These are phyloP conservation scores for Erucastrum elatum DNA, from an alignment of 345 rosid genomes.

Conservation along the genomic window DNA sequence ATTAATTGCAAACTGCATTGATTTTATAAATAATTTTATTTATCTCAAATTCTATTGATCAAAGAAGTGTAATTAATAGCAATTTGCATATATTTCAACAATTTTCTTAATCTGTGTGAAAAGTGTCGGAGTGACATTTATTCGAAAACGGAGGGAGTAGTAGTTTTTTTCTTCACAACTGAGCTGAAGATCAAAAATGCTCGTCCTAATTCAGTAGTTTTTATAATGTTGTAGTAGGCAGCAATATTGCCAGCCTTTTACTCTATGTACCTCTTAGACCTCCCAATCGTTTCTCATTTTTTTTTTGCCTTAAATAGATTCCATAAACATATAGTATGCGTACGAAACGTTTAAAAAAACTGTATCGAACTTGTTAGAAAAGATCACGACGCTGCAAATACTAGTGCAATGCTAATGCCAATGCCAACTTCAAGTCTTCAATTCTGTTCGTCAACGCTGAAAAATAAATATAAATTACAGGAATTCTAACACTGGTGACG, in stretches of 20 bases:
- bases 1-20: too few relatives aligned
- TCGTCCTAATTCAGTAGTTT: constrained; percentile 29
- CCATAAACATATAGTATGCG: constrained; percentile 7
- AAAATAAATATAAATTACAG: background rate
- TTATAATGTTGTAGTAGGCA: constrained; percentile 26
- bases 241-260: constrained; percentile 15
- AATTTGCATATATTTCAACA: too few relatives aligned
- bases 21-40: too few relatives aligned
- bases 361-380: background rate
- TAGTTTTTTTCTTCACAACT: background rate
- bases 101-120: too few relatives aligned
- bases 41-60: too few relatives aligned
- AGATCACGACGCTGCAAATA: background rate
- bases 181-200: constrained; percentile 27
- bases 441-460: background rate
- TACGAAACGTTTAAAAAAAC: background rate
- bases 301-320: constrained; percentile 5
- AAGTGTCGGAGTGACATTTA: too few relatives aligned
- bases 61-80: too few relatives aligned
- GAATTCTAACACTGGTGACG: constrained; percentile 5
- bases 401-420: background rate
- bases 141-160: too few relatives aligned
- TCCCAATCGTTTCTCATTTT: constrained; percentile 5
- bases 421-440: background rate
- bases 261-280: constrained; percentile 18